Evolutionary conservation across 176 grass and related monocot genomes (phyloP).

Genomic region (Tillandsia leiboldiana): DNA sequence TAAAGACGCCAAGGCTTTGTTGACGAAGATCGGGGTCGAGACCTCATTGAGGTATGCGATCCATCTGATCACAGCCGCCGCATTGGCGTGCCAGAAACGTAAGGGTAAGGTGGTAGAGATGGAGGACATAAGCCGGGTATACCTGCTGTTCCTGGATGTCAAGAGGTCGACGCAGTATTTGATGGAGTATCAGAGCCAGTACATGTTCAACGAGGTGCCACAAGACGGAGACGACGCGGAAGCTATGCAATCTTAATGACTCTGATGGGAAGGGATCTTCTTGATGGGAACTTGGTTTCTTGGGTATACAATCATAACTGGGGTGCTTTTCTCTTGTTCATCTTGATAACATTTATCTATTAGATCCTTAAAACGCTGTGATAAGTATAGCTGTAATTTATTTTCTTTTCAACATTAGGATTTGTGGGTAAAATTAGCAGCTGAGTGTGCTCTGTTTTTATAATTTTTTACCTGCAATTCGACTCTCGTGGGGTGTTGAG

Average conservation of each 20-base stretch:
- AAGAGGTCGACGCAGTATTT: slow-evolving; percentile 84
- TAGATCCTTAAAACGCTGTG: too few relatives aligned
- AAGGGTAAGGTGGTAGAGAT: slow-evolving; percentile 86
- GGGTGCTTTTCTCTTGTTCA: too few relatives aligned
- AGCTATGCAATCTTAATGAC: slow-evolving; percentile 35
- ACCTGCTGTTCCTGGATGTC: slow-evolving; percentile 79
- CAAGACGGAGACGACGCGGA: slow-evolving; percentile 43
- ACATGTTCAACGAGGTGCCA: slow-evolving; percentile 82
- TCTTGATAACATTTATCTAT: too few relatives aligned
- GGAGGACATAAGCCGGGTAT: slow-evolving; percentile 82
- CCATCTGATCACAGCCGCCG: slow-evolving; percentile 64
- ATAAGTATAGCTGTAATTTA: too few relatives aligned
- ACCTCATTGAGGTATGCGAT: slow-evolving; percentile 82
- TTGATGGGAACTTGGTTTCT: background rate
- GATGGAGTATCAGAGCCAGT: slow-evolving; percentile 87
- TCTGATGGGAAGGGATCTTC: background rate
- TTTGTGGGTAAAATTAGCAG: too few relatives aligned
- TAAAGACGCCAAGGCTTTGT: slow-evolving; percentile 59
- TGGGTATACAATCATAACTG: too few relatives aligned
- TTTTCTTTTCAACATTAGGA: too few relatives aligned
- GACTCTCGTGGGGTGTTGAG: too few relatives aligned
- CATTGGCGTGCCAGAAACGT: slow-evolving; percentile 69
- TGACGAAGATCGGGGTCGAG: slow-evolving; percentile 83
- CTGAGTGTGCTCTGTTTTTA: too few relatives aligned
- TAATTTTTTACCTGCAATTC: too few relatives aligned